phyloP scores from a whole-genome alignment of 2,329 filamentous ascomycete genomes.

The Aureobasidium sp. region DNA sequence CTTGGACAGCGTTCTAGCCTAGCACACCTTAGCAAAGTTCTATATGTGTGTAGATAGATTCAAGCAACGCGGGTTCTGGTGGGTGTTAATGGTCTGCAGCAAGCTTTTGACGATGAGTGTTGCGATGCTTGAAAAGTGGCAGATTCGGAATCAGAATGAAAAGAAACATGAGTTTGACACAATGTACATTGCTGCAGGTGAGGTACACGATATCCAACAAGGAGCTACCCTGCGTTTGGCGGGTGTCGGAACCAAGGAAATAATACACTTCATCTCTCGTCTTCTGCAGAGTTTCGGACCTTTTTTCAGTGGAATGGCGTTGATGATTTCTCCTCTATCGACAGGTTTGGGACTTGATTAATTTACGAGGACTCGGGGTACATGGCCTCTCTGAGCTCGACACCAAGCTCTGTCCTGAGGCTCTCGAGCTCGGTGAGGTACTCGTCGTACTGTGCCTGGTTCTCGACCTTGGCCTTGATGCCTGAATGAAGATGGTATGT shows the following conservation, averaged over 20 bases:
- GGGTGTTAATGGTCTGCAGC: not conserved
- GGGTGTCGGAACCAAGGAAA: not conserved
- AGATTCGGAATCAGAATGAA: not conserved
- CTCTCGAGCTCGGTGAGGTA: conserved; percentile 91
- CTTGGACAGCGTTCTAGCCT: not conserved
- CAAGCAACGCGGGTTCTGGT: not conserved
- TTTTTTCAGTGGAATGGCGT: conserved; percentile 8
- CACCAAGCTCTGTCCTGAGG: conserved; percentile 86
- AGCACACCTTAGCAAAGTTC: not conserved
- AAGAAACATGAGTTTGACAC: not conserved
- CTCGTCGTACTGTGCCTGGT: conserved; percentile 93
- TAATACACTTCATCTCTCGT: not conserved
- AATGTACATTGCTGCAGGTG: conserved; percentile 6
- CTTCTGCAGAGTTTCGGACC: not conserved
- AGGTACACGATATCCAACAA: not conserved
- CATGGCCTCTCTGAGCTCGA: conserved; percentile 85
- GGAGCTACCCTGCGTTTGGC: not conserved
- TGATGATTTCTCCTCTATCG: conserved; percentile 12
- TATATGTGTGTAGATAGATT: not conserved
- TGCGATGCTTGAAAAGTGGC: not conserved
- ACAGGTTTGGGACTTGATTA: not conserved
- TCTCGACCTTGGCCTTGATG: conserved; percentile 99
- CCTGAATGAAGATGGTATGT: conserved; percentile 45
- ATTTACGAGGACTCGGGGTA: conserved; percentile 54
- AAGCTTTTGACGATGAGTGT: not conserved